Evolutionary conservation across 2,329 filamentous ascomycete species (phyloP).

Genomic region (Aspergillus felis): DNA sequence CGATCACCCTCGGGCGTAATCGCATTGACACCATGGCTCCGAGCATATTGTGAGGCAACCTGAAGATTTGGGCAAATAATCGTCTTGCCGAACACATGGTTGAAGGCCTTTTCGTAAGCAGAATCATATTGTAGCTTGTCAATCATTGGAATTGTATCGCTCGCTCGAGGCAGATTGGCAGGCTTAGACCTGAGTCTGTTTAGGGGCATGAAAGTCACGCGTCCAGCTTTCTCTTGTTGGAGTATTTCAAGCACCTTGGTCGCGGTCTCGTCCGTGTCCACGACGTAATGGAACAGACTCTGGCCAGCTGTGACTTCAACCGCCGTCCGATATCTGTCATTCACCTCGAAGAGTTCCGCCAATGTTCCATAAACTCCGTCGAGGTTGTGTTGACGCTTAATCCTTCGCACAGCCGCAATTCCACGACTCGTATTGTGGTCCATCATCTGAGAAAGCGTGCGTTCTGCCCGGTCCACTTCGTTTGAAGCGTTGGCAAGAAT

Average conservation of each 20-base stretch:
- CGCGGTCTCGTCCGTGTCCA: constrained; percentile 86
- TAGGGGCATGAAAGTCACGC: constrained; percentile 92
- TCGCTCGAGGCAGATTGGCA: constrained; percentile 75
- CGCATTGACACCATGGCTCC: constrained; percentile 85
- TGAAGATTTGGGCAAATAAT: constrained; percentile 89
- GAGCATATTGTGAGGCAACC: constrained; percentile 83
- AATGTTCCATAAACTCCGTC: constrained; percentile 88
- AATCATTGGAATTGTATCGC: constrained; percentile 82
- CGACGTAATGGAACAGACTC: constrained; percentile 92
- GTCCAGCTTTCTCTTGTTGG: constrained; percentile 73
- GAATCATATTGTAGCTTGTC: constrained; percentile 77
- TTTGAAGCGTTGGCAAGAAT: constrained; percentile 70
- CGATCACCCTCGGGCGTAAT: constrained; percentile 95
- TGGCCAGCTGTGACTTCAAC: constrained; percentile 90
- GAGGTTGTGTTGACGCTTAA: constrained; percentile 75
- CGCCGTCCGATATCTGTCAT: constrained; percentile 78
- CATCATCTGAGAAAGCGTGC: constrained; percentile 76
- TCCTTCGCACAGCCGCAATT: constrained; percentile 76
- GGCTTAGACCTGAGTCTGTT: constrained; percentile 71
- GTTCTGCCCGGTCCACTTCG: constrained; percentile 74
- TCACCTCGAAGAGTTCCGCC: constrained; percentile 86
- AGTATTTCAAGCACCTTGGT: constrained; percentile 75
- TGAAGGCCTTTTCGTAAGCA: constrained; percentile 77
- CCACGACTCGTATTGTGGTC: constrained; percentile 84
- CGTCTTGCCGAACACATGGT: constrained; percentile 92